A percentile compares a stretch with the other conserved stretches of the same genome.
phyloP scores from a whole-genome alignment of 495 filamentous ascomycete genomes.

The Penicillium desertorum region DNA sequence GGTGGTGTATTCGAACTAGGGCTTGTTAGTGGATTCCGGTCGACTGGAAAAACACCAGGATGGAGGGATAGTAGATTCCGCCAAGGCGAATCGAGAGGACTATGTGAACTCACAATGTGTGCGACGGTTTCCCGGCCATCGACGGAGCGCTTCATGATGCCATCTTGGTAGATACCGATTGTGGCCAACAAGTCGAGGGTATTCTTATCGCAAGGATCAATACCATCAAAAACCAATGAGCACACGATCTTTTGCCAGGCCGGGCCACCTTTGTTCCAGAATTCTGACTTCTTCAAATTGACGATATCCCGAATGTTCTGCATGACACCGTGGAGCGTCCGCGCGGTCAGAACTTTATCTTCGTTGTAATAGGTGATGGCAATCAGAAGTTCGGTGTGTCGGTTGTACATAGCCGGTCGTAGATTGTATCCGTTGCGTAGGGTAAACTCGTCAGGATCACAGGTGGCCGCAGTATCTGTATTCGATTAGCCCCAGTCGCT shows the following conservation, averaged over 20 bases:
- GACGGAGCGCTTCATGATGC: conserved; percentile 96
- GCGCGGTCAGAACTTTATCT: conserved; percentile 88
- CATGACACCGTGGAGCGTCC: conserved; percentile 96
- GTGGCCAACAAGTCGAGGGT: conserved; percentile 93
- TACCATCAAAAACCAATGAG: conserved; percentile 92
- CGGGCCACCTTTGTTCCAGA: conserved; percentile 98
- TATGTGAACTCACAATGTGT: conserved; percentile 63
- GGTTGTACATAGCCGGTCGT: conserved; percentile 96
- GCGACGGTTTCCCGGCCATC: conserved; percentile 93
- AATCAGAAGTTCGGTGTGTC: conserved; percentile 94
- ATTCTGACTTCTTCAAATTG: conserved; percentile 95
- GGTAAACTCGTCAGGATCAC: conserved; percentile 97
- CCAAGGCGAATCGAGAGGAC: neutral
- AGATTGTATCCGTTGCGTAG: conserved; percentile 98
- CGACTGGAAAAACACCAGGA: neutral
- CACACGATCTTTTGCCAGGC: conserved; percentile 99
- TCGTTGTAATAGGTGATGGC: conserved; percentile 99
- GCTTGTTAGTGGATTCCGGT: neutral
- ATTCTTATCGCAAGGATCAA: conserved; percentile 95
- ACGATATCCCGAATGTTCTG: conserved; percentile 98
- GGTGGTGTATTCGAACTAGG: conserved; percentile 93
- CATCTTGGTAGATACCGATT: conserved; percentile 93
- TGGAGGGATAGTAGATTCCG: neutral
- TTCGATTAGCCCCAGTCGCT: conserved; percentile 6
- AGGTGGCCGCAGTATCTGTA: conserved; percentile 91